These are phyloP conservation scores for Zygosaccharomyces sapae DNA, from an alignment of 1,139 yeast genomes.

Conservation along the genomic window DNA sequence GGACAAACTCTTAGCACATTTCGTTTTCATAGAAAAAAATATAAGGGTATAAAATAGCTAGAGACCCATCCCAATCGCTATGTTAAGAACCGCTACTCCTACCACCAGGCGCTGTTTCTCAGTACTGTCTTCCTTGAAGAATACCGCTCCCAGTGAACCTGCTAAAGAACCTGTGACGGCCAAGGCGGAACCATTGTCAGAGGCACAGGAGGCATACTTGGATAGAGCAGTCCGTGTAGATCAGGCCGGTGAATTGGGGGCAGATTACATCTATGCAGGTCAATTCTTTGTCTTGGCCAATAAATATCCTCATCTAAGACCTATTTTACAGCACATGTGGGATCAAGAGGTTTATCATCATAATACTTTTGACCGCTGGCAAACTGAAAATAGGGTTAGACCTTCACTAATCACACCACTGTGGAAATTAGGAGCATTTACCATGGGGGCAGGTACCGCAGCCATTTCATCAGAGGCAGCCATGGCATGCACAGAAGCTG, in stretches of 20 bases:
- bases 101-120: conserved; percentile 13
- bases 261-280: conserved; percentile 87
- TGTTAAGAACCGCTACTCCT: background rate
- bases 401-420: conserved; percentile 88
- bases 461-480: conserved; percentile 90
- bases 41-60: background rate
- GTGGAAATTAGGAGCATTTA: conserved; percentile 89
- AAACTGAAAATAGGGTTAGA: conserved; percentile 72
- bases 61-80: background rate
- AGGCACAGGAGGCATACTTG: conserved; percentile 65
- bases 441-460: conserved; percentile 85
- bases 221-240: conserved; percentile 84
- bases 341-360: conserved; percentile 94
- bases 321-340: conserved; percentile 92
- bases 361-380: conserved; percentile 73
- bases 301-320: conserved; percentile 66
- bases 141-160: conserved; percentile 5
- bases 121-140: conserved; percentile 16
- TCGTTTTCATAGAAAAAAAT: background rate
- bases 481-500: conserved; percentile 99
- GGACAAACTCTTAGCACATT: background rate
- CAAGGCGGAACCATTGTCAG: conserved; percentile 39
- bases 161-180: conserved; percentile 7
- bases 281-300: conserved; percentile 74
- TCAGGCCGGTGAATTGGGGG: conserved; percentile 99